Conservation (phyloP, 2,329 filamentous ascomycete species). For the Volutella citrinella region DNA sequence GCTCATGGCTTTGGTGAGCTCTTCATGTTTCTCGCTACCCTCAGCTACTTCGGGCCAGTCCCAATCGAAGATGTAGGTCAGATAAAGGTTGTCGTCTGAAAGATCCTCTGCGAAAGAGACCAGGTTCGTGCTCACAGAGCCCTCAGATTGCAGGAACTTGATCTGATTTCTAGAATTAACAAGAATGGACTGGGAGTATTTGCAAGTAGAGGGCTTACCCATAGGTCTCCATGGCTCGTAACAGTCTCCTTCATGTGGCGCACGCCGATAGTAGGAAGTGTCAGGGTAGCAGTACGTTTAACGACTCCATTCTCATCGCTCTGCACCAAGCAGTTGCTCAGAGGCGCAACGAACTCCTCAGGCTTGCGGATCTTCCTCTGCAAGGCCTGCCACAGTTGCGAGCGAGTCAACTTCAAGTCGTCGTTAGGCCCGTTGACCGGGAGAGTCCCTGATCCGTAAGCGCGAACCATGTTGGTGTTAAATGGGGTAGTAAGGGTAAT, state of each 20-base stretch:
- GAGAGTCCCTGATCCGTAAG: slow-evolving; percentile 1
- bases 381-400: slow-evolving; percentile 4
- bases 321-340: slow-evolving; percentile 4
- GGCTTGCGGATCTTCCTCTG: slow-evolving; percentile 4
- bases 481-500: too few relatives aligned
- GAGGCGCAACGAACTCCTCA: slow-evolving; percentile 1
- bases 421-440: slow-evolving; percentile 5
- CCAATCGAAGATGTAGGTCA: slow-evolving; percentile 3
- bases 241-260: slow-evolving; percentile 2
- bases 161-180: too few relatives aligned
- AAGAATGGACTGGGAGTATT: too few relatives aligned
- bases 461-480: too few relatives aligned
- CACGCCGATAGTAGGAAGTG: neutral
- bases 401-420: neutral
- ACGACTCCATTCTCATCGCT: slow-evolving; percentile 5
- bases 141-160: slow-evolving; percentile 2
- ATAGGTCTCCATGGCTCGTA: slow-evolving; percentile 2
- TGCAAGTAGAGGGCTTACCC: too few relatives aligned
- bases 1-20: neutral
- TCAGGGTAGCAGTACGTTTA: neutral
- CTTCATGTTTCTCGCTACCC: neutral
- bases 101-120: neutral
- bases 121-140: slow-evolving; percentile 4
- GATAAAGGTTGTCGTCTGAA: neutral
- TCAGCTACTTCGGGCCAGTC: neutral